A percentile compares a stretch with the other conserved stretches of the same genome.
These are phyloP conservation scores for Botryobasidium botryosum DNA, from an alignment of 768 basidiomycete genomes.

Conservation along the genomic window DNA sequence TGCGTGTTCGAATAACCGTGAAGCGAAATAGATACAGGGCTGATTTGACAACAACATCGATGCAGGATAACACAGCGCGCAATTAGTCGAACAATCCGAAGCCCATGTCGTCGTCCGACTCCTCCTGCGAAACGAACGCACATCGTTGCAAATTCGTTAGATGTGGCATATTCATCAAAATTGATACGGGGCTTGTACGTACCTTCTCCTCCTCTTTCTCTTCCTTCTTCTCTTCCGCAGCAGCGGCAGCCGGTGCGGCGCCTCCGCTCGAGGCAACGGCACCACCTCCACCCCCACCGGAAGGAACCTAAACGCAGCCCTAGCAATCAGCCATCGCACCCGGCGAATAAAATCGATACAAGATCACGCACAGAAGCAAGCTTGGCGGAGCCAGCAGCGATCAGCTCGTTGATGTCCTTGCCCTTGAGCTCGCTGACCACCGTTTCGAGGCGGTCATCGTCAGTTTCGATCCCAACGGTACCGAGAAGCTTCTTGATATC, in stretches of 20 bases:
- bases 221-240: conserved; percentile 48
- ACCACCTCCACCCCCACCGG: conserved; percentile 56
- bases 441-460: conserved; percentile 61
- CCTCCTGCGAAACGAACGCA: conserved; percentile 36
- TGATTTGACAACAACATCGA: no score
- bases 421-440: conserved; percentile 81
- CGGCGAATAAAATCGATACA: not conserved
- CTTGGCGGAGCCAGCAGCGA: conserved; percentile 81
- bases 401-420: conserved; percentile 83
- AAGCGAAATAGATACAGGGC: no score
- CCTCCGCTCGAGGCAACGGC: conserved; percentile 37
- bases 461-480: conserved; percentile 77
- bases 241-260: conserved; percentile 36
- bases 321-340: not conserved
- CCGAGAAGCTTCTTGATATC: conserved; percentile 81
- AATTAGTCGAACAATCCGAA: conserved; percentile 92
- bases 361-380: conserved; percentile 65
- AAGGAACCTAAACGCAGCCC: conserved; percentile 81
- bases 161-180: not conserved
- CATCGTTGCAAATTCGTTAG: not conserved
- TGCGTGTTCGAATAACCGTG: no score
- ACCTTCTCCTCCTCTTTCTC: conserved; percentile 74
- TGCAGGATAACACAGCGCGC: not conserved
- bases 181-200: conserved; percentile 53
- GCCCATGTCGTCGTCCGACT: conserved; percentile 96